Conservation (phyloP, 2,329 filamentous ascomycete species). For the Colletotrichum sp. region DNA sequence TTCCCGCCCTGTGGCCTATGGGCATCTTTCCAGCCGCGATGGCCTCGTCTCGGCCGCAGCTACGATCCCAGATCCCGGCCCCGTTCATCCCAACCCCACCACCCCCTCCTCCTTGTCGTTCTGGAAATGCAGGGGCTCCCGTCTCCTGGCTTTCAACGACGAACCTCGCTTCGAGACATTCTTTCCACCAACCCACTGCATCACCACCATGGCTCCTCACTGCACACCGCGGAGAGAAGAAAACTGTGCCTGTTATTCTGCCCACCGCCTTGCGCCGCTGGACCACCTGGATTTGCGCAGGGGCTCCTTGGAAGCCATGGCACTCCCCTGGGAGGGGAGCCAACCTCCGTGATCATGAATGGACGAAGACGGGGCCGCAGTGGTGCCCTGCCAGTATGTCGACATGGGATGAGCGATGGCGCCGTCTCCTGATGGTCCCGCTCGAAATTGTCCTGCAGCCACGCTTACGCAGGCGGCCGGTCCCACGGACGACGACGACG, state of each 20-base stretch:
- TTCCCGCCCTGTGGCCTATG: conserved; percentile 6
- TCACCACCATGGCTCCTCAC: neutral
- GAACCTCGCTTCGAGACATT: neutral
- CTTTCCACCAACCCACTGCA: neutral
- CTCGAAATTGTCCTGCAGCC: conserved; percentile 12
- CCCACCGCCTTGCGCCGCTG: neutral
- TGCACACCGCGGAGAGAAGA: neutral
- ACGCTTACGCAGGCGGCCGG: neutral
- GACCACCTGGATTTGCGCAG: conserved; percentile 11
- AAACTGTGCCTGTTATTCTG: neutral
- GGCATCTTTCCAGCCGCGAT: conserved; percentile 12
- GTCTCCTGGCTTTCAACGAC: conserved; percentile 15
- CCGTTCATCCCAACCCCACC: neutral
- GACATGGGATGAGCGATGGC: conserved; percentile 2
- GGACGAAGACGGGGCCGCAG: conserved; percentile 2
- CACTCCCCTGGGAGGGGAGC: neutral
- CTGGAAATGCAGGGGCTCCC: neutral
- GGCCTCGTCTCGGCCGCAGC: neutral
- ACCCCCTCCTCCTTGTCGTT: neutral
- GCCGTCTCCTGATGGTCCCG: conserved; percentile 10
- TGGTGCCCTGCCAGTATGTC: neutral
- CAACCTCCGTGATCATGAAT: neutral
- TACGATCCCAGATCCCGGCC: neutral
- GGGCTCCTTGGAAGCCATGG: neutral
- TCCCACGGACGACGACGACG: neutral